These are phyloP conservation scores for Penicillium decumbens DNA, from an alignment of 2,329 filamentous ascomycete species.

Conservation along the genomic window DNA sequence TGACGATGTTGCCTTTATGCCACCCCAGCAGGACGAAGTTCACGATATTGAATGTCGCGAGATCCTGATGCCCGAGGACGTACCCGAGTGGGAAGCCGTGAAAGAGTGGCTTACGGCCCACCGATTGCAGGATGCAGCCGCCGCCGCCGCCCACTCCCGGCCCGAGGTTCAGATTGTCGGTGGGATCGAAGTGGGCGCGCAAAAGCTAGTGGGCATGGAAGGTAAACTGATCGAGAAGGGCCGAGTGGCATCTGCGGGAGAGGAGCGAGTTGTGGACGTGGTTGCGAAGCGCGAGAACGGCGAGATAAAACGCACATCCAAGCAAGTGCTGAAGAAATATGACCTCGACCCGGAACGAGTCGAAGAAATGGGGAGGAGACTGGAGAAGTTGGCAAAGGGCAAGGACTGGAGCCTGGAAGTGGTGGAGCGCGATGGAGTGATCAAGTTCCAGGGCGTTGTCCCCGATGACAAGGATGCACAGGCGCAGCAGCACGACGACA, in stretches of 20 bases:
- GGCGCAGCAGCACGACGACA: conserved; percentile 3
- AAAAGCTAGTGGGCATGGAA: conserved; percentile 51
- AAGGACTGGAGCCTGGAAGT: conserved; percentile 77
- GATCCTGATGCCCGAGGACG: conserved; percentile 58
- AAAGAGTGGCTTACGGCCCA: conserved; percentile 33
- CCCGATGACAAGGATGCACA: conserved; percentile 50
- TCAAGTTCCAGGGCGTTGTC: conserved; percentile 67
- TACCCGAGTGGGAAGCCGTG: conserved; percentile 45
- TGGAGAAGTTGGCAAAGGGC: conserved; percentile 65
- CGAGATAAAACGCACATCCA: conserved; percentile 55
- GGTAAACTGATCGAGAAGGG: conserved; percentile 55
- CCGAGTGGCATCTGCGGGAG: conserved; percentile 52
- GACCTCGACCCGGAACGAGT: conserved; percentile 64
- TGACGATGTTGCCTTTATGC: conserved; percentile 78
- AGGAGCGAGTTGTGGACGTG: conserved; percentile 42
- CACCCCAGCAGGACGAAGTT: conserved; percentile 70
- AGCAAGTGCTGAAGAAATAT: conserved; percentile 64
- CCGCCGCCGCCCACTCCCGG: not conserved
- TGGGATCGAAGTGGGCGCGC: conserved; percentile 56
- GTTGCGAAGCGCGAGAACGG: conserved; percentile 59
- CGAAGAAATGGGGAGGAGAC: conserved; percentile 62
- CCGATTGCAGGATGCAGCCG: conserved; percentile 30
- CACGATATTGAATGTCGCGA: conserved; percentile 72
- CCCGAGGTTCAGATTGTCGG: conserved; percentile 48
- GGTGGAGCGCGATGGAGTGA: conserved; percentile 61